Evolutionary conservation across 208 protist species (phyloP).

Genomic region (Leishmania aethiopica): DNA sequence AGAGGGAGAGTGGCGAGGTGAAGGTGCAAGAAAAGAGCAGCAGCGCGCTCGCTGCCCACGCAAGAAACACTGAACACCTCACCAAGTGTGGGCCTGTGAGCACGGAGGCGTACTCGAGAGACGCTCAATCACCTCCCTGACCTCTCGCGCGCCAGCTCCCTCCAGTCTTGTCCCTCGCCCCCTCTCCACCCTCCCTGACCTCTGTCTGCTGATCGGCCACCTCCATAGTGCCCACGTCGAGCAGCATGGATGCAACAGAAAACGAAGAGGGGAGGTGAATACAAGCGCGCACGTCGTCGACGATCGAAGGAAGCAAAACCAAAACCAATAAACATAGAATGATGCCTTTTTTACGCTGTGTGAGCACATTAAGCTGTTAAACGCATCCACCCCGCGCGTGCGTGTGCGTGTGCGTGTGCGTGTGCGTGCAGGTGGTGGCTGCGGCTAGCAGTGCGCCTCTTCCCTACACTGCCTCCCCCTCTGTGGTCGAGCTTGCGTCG

Average conservation of each 20-base stretch:
- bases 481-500: background rate
- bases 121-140: background rate
- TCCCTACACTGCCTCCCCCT: background rate
- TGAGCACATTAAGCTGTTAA: background rate
- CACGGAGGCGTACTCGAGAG: background rate
- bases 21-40: background rate
- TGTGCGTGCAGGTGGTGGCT: background rate
- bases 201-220: background rate
- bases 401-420: background rate
- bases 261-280: background rate
- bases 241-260: background rate
- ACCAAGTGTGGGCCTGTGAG: background rate
- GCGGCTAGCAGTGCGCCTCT: background rate
- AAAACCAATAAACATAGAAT: too few species aligned
- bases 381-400: too few species aligned
- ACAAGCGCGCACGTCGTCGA: background rate
- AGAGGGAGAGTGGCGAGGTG: constrained; percentile 17
- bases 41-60: background rate
- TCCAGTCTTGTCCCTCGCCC: background rate
- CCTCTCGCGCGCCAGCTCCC: background rate
- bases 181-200: background rate
- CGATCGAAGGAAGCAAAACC: background rate
- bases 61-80: background rate
- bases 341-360: background rate
- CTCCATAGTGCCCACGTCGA: background rate